These are phyloP conservation scores for Sporothrix brunneoviolacea DNA, from an alignment of 2,329 filamentous ascomycete species.

Conservation along the genomic window DNA sequence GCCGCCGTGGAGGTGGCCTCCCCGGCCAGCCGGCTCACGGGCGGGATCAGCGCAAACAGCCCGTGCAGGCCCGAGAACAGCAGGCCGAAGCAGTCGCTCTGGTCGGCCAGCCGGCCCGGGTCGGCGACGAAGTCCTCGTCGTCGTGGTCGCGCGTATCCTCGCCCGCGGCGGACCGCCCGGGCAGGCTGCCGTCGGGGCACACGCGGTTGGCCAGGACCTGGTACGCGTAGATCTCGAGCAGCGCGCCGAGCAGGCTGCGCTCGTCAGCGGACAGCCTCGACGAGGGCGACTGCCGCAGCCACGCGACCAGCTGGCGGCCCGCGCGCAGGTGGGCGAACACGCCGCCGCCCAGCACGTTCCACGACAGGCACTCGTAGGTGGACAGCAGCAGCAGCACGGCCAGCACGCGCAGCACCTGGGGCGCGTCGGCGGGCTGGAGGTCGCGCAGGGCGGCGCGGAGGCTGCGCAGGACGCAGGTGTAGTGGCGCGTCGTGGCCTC, in stretches of 20 bases:
- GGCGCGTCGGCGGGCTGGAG: constrained; percentile 14
- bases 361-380: constrained; percentile 18
- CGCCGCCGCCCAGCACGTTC: constrained; percentile 15
- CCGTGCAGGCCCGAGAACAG: constrained; percentile 18
- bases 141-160: constrained; percentile 6
- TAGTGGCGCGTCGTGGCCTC: constrained; percentile 19
- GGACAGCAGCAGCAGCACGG: constrained; percentile 16
- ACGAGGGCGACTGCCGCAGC: constrained; percentile 18
- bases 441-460: constrained; percentile 14
- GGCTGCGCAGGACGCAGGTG: constrained; percentile 17
- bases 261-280: constrained; percentile 10
- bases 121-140: constrained; percentile 19
- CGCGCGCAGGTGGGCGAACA: constrained; percentile 20
- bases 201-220: constrained; percentile 16
- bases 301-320: constrained; percentile 20
- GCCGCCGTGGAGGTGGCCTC: not conserved
- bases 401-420: constrained; percentile 17
- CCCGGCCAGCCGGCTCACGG: constrained; percentile 13
- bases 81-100: constrained; percentile 16
- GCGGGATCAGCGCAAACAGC: constrained; percentile 18
- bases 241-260: constrained; percentile 15
- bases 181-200: constrained; percentile 13
- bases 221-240: constrained; percentile 19
- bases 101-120: constrained; percentile 14
- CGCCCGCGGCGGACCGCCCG: constrained; percentile 4